Evolutionary conservation across 2,329 filamentous ascomycete species (phyloP).

Genomic region (Fusarium aywerte): DNA sequence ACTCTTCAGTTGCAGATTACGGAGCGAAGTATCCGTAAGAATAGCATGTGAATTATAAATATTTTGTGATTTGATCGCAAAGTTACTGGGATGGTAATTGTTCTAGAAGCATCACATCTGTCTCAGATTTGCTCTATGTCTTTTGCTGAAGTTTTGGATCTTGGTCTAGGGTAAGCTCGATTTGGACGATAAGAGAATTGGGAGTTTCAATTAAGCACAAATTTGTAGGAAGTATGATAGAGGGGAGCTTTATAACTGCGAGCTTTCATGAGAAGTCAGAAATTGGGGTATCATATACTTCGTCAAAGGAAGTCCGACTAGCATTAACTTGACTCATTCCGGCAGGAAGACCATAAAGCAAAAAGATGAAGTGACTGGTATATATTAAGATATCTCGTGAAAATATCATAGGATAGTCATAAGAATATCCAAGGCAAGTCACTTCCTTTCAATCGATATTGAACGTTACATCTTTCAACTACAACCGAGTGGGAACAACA

Average conservation of each 20-base stretch:
- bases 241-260: too few relatives aligned
- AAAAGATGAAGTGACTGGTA: not conserved
- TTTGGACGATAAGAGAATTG: not conserved
- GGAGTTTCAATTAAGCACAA: not conserved
- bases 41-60: not conserved
- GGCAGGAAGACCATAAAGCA: not conserved
- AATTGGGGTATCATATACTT: not conserved
- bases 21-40: not conserved
- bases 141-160: not conserved
- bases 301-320: not conserved
- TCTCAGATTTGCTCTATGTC: not conserved
- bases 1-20: not conserved
- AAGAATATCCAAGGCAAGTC: not conserved
- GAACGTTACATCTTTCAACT: not conserved
- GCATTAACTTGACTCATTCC: not conserved
- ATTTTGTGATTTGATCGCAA: not conserved
- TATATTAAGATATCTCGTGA: not conserved
- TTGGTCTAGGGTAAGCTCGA: not conserved
- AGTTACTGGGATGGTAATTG: not conserved
- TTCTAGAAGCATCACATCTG: constrained; percentile 1
- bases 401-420: not conserved
- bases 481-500: not conserved
- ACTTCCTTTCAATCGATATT: not conserved
- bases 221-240: not conserved
- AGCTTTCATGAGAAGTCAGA: not conserved